Conservation (phyloP, 2,329 filamentous ascomycete genomes). For the Bipolaris oryzae region DNA sequence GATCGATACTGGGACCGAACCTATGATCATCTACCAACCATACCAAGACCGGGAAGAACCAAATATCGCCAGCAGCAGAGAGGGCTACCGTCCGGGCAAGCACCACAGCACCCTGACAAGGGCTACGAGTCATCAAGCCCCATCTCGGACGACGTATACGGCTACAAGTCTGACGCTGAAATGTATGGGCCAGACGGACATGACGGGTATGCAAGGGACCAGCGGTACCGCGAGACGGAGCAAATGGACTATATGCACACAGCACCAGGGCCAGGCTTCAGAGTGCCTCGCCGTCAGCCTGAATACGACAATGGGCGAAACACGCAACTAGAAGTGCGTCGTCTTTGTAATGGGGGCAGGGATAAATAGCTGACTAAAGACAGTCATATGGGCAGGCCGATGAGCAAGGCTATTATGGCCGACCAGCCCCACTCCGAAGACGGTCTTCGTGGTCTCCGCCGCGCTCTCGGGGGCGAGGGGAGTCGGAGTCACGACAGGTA, state of each 20-base stretch:
- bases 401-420: slow-evolving; percentile 12
- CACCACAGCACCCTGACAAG: slow-evolving; percentile 12
- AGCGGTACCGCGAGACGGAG: slow-evolving; percentile 25
- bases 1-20: slow-evolving; percentile 40
- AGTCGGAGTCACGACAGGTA: slow-evolving; percentile 17
- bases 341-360: background rate
- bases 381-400: slow-evolving; percentile 7
- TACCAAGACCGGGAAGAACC: slow-evolving; percentile 12
- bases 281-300: slow-evolving; percentile 20
- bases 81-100: background rate
- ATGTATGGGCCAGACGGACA: slow-evolving; percentile 30
- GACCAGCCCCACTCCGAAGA: slow-evolving; percentile 28
- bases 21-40: slow-evolving; percentile 27
- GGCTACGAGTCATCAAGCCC: slow-evolving; percentile 9
- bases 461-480: slow-evolving; percentile 23
- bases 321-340: slow-evolving; percentile 27
- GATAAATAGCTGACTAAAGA: slow-evolving; percentile 4
- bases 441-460: slow-evolving; percentile 40
- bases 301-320: slow-evolving; percentile 16
- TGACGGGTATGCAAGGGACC: slow-evolving; percentile 19
- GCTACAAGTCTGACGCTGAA: slow-evolving; percentile 7
- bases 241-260: slow-evolving; percentile 17
- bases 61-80: slow-evolving; percentile 11
- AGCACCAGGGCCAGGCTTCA: slow-evolving; percentile 20
- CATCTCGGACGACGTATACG: background rate